A percentile compares a stretch with the other conserved stretches of the same genome.
These are phyloP conservation scores for Exsudoporus frostii DNA, from an alignment of 768 basidiomycete genomes.

Conservation along the genomic window DNA sequence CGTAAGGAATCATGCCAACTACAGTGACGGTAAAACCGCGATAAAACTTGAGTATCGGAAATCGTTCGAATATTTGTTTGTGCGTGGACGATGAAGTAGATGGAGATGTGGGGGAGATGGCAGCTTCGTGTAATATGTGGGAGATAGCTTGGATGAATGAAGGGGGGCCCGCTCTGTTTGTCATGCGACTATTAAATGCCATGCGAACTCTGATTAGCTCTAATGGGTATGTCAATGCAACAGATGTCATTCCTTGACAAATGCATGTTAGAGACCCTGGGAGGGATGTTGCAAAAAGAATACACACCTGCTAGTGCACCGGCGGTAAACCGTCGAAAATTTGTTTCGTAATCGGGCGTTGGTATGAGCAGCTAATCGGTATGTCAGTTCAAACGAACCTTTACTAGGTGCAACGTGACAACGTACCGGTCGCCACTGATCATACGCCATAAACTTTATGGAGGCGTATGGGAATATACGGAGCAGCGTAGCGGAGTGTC, in stretches of 20 bases:
- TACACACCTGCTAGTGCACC: conserved; percentile 81
- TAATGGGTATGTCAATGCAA: conserved; percentile 91
- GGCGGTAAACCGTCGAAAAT: conserved; percentile 74
- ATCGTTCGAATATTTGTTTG: conserved; percentile 47
- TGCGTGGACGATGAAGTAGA: conserved; percentile 16
- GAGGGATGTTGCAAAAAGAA: background rate
- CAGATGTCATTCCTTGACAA: conserved; percentile 73
- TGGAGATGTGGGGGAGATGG: conserved; percentile 25
- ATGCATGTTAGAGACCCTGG: background rate
- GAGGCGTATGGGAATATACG: conserved; percentile 97
- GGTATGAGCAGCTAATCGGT: conserved; percentile 76
- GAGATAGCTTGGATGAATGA: conserved; percentile 54
- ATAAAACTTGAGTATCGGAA: conserved; percentile 88
- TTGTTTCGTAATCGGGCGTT: conserved; percentile 72
- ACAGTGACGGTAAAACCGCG: conserved; percentile 95
- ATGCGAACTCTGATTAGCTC: conserved; percentile 94
- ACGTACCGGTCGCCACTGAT: conserved; percentile 75
- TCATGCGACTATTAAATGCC: conserved; percentile 55
- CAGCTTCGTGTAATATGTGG: conserved; percentile 69
- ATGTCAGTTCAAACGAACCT: background rate
- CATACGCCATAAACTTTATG: conserved; percentile 97
- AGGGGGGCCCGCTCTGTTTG: conserved; percentile 35
- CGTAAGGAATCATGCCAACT: conserved; percentile 91
- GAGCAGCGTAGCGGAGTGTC: conserved; percentile 91
- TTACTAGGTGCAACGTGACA: background rate